Evolutionary conservation across 768 basidiomycete species (phyloP).

Genomic region (Tylopilus intermedius): DNA sequence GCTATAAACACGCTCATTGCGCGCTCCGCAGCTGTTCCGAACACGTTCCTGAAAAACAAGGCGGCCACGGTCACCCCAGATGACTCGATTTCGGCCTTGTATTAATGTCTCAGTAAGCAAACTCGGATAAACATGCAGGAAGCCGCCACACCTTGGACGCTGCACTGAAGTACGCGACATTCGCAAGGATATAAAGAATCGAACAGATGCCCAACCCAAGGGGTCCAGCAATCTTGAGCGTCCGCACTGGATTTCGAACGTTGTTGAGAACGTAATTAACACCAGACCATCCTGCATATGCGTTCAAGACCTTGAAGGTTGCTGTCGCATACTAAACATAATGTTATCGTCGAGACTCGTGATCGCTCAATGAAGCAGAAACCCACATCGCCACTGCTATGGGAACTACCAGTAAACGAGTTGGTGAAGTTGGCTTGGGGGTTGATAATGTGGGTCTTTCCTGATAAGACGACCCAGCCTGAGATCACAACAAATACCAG

Average conservation of each 20-base stretch:
- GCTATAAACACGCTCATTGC: conserved; percentile 53
- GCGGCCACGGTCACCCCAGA: conserved; percentile 54
- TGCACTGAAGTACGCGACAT: conserved; percentile 51
- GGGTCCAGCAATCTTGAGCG: conserved; percentile 57
- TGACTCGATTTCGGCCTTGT: conserved; percentile 40
- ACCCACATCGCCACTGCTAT: conserved; percentile 45
- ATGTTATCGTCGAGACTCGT: neutral
- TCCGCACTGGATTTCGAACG: conserved; percentile 53
- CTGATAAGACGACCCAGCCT: conserved; percentile 58
- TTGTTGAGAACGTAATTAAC: conserved; percentile 45
- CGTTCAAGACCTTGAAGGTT: conserved; percentile 51
- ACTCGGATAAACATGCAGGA: neutral
- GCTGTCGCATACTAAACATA: conserved; percentile 51
- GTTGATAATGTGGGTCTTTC: conserved; percentile 50
- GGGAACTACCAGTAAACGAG: conserved; percentile 52
- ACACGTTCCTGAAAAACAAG: conserved; percentile 56
- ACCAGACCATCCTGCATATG: conserved; percentile 50
- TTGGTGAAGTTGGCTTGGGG: conserved; percentile 55
- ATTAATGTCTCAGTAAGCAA: neutral
- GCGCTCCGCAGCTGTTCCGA: conserved; percentile 46
- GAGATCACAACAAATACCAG: conserved; percentile 53
- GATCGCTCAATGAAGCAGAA: neutral
- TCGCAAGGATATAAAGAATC: conserved; percentile 49
- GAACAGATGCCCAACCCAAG: conserved; percentile 52
- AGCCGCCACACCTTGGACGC: conserved; percentile 17